Evolutionary conservation across 495 filamentous ascomycete species (phyloP).

Genomic region (Daldinia caldariorum): DNA sequence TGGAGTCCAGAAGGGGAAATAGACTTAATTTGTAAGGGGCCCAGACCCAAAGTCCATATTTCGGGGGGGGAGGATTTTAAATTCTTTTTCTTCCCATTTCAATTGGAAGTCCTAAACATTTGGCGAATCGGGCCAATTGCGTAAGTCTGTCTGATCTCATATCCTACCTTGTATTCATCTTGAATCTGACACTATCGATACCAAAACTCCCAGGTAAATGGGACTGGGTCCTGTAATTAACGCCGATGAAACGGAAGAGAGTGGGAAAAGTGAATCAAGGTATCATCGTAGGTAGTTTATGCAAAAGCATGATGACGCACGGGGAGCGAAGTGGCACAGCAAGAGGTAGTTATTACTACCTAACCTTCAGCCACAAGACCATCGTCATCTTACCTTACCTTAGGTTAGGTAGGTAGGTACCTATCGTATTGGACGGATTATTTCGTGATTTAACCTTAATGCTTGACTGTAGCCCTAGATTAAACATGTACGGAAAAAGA

Average conservation of each 20-base stretch:
- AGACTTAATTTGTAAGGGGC: slow-evolving; percentile 1
- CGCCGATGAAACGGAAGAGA: slow-evolving; percentile 15
- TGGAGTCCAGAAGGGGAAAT: slow-evolving; percentile 1
- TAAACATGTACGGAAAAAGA: not conserved
- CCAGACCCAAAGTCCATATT: not conserved
- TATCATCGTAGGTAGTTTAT: too few species aligned
- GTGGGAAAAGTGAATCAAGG: not conserved
- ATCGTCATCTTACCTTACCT: not conserved
- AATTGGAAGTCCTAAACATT: not conserved
- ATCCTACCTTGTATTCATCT: not conserved
- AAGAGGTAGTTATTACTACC: not conserved
- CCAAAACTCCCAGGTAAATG: slow-evolving; percentile 1
- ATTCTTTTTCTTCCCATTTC: slow-evolving; percentile 3
- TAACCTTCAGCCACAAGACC: not conserved
- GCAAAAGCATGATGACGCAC: not conserved
- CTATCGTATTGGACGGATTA: too few species aligned
- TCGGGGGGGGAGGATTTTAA: not conserved
- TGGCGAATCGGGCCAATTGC: not conserved
- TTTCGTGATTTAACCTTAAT: too few species aligned
- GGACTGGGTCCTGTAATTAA: slow-evolving; percentile 16
- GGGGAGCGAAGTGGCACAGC: not conserved
- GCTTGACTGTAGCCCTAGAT: too few species aligned
- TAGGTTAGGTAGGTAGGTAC: too few species aligned
- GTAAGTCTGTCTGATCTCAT: not conserved
- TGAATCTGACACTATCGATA: slow-evolving; percentile 13